Base-by-base conservation (phyloP, 257 asterid species). In the Schizonepeta tenuifolia region DNA sequence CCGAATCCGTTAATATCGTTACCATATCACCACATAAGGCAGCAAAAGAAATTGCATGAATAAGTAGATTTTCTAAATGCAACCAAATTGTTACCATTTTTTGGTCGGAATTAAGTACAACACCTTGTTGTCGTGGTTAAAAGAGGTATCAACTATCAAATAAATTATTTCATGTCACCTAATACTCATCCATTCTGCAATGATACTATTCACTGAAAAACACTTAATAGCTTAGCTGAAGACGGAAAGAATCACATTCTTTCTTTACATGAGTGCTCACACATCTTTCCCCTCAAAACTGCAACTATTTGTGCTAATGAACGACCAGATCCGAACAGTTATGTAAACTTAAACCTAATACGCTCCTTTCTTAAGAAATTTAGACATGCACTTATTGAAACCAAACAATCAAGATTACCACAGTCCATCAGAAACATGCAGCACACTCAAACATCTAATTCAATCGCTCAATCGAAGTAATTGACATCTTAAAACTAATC, bases 301-400 rank as follows among this genome's bases (percentile, higher is more conserved):
- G 0, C 10, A 15, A 14, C 36, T 9, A 78, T 14, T 41, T 55
- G 51, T 62, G 35, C 40, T 59, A 40, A 73, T 44, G 31, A 44
- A 33, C 57, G 65, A 54, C 15, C 69, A 63, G 76, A 70, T 73
- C 76, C 58, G 43, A 53, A 53, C 12, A 54, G 24, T 21, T 73
- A 9, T 33, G 49, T 24, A 18, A 43, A 22, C 18, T 31, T 60
- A 56, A 9, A 21, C 22, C 14, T 17, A 44, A 67, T 6, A 14
- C 71, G 11, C 24, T 7, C 15, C 43, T 12, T 61, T 66, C 47
- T n/a, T n/a, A 44, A 55, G 26, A 46, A 31, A 7, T 33, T 41
- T 53, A 44, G 40, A 69, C 47, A 54, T 67, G 72, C 50, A 73
- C 44, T 11, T n/a, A 62, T 56, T 62, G 76, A 9, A 60, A 20